Base-by-base conservation (phyloP, 2,329 filamentous ascomycete species). In the Ophiostoma perfectum region DNA sequence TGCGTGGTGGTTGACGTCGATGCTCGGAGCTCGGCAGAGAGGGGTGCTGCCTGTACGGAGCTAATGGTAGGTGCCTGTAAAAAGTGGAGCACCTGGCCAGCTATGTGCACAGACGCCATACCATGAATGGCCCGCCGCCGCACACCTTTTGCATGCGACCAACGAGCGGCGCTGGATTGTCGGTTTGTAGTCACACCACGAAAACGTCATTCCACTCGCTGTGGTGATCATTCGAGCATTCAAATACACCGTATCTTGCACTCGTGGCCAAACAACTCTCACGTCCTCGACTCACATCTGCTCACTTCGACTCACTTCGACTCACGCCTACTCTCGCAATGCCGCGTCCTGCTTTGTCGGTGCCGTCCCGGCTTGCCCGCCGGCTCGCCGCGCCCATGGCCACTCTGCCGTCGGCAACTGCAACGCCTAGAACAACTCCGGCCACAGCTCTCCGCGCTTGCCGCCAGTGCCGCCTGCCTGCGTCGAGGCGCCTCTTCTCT, bases 351-450 rank as follows among this genome's bases (percentile, higher is more conserved):
- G 39, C 39, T 14, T 18, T 64, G 27, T 6, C 60, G 9, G 41
- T 27, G 6, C 55, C 67, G 18, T 16, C 55, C 16, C 67, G 66
- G 41, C 49, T 69, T 8, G 58, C 27, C 27, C 66, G 66, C 55
- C 64, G 64, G 47, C 64, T 68, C 1, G 58, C 62, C 45, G 45
- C 18, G 16, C 16, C 68, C 7, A 18, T 41, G 65, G 9, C 38
- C 12, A 27, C 38, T n/a, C 8, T 39, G 6, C 2, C 16, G 12
- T 42, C 60, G 11, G 11, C 58, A 16, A 16, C 58, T 3, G 4
- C 58, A 60, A 2, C 9, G 27, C 36, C 66, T 11, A 44, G 49
- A 2, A 5, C 55, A 5, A 9, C 62, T 8, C 6, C 60, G 3
- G 7, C 65, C 0, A 12, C 49, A 5, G 1, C 68, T 3, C 36